Evolutionary conservation across 2,329 filamentous ascomycete species (phyloP).

Genomic region (Apiospora marii): DNA sequence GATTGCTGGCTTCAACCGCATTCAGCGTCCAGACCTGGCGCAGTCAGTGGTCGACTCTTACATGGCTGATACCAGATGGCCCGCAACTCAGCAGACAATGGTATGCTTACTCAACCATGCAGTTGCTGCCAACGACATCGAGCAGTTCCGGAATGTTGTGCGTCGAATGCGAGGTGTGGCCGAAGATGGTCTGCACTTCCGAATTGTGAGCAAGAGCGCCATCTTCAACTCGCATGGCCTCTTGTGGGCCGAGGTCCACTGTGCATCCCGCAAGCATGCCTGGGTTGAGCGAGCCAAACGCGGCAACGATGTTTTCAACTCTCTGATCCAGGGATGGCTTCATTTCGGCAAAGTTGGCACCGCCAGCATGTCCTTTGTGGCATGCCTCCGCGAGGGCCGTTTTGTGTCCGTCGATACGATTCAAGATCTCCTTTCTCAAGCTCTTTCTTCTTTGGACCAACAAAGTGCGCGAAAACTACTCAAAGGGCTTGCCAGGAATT

Average conservation of each 20-base stretch:
- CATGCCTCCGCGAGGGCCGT: slow-evolving; percentile 36
- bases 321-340: slow-evolving; percentile 57
- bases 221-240: slow-evolving; percentile 35
- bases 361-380: slow-evolving; percentile 40
- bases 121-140: slow-evolving; percentile 48
- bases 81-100: slow-evolving; percentile 57
- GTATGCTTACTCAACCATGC: slow-evolving; percentile 61
- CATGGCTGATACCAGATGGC: slow-evolving; percentile 51
- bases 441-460: slow-evolving; percentile 34
- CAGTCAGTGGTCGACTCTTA: slow-evolving; percentile 62
- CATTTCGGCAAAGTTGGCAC: slow-evolving; percentile 47
- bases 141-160: slow-evolving; percentile 54
- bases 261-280: slow-evolving; percentile 40
- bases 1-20: slow-evolving; percentile 68
- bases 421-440: slow-evolving; percentile 36
- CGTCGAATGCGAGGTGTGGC: slow-evolving; percentile 53
- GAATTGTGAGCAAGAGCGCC: slow-evolving; percentile 41
- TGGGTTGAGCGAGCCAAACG: slow-evolving; percentile 51
- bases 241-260: slow-evolving; percentile 34
- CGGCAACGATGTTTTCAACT: slow-evolving; percentile 50
- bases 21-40: slow-evolving; percentile 57
- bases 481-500: slow-evolving; percentile 35
- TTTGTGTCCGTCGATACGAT: slow-evolving; percentile 36
- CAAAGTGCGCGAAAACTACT: slow-evolving; percentile 36
- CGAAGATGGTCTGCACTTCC: slow-evolving; percentile 40